Conservation (phyloP, 2,329 filamentous ascomycete genomes). For the Cyclaneusma minus region DNA sequence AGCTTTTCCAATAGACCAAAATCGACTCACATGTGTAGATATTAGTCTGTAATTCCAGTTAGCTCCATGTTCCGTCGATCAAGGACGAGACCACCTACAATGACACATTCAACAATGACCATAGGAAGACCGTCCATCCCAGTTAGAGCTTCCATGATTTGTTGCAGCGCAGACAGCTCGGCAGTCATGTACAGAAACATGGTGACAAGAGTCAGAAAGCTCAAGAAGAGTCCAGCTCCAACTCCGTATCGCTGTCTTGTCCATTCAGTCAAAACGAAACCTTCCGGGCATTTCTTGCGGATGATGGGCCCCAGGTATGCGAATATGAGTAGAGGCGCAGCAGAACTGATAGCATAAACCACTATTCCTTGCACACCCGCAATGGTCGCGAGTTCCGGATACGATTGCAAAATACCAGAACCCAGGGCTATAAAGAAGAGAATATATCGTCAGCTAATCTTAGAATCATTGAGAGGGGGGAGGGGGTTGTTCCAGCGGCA, state of each 20-base stretch:
- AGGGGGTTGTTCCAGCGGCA: conserved; percentile 53
- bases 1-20: conserved; percentile 3
- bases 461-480: conserved; percentile 21
- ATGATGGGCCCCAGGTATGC: conserved; percentile 63
- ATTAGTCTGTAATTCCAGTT: too few species aligned
- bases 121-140: conserved; percentile 59
- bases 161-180: conserved; percentile 66
- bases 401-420: conserved; percentile 70
- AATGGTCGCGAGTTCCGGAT: conserved; percentile 67
- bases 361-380: conserved; percentile 65
- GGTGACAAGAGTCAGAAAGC: conserved; percentile 63
- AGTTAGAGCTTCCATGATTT: conserved; percentile 61
- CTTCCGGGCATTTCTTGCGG: conserved; percentile 63
- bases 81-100: too few species aligned
- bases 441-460: conserved; percentile 18
- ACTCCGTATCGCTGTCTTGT: conserved; percentile 63
- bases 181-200: conserved; percentile 80
- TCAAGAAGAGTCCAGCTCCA: conserved; percentile 55
- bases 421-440: conserved; percentile 47
- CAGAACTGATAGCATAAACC: conserved; percentile 58
- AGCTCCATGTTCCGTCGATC: too few species aligned
- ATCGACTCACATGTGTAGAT: conserved; percentile 57
- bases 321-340: conserved; percentile 60
- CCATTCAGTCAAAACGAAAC: conserved; percentile 78
- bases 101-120: conserved; percentile 60